Evolutionary conservation across 2,329 filamentous ascomycete species (phyloP).

Genomic region (Hortaea werneckii): DNA sequence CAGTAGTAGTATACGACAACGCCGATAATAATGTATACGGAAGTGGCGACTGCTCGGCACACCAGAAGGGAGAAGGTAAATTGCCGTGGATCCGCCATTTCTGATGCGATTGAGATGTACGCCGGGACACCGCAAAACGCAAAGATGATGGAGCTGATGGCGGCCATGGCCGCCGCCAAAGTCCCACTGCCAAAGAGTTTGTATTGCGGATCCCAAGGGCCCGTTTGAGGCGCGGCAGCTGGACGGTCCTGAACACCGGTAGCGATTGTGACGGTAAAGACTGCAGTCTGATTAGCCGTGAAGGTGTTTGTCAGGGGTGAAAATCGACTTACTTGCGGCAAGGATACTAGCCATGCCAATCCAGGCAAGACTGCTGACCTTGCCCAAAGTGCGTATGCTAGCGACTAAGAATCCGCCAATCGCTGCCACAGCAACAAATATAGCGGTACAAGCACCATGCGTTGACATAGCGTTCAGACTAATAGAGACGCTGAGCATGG

Average conservation of each 20-base stretch:
- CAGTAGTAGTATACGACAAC: slow-evolving; percentile 57
- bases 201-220: background rate
- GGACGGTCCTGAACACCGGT: background rate
- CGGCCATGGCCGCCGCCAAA: slow-evolving; percentile 44
- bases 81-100: slow-evolving; percentile 51
- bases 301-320: background rate
- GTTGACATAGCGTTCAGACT: background rate
- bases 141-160: slow-evolving; percentile 59
- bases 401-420: slow-evolving; percentile 27
- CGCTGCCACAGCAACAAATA: slow-evolving; percentile 30
- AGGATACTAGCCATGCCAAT: slow-evolving; percentile 11
- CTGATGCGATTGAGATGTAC: slow-evolving; percentile 56
- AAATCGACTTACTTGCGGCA: background rate
- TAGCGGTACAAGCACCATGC: slow-evolving; percentile 24
- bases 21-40: slow-evolving; percentile 53
- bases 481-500: background rate
- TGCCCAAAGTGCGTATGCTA: slow-evolving; percentile 25
- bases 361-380: slow-evolving; percentile 25
- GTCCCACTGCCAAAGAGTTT: background rate
- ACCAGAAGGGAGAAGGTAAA: slow-evolving; percentile 54
- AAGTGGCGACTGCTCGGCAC: slow-evolving; percentile 49
- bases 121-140: slow-evolving; percentile 54
- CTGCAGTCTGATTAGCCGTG: background rate
- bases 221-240: background rate
- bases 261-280: background rate